A percentile compares a stretch with the other conserved stretches of the same genome.
phyloP scores from a whole-genome alignment of 441 rosid genomes.

The Macaranga tanarius region DNA sequence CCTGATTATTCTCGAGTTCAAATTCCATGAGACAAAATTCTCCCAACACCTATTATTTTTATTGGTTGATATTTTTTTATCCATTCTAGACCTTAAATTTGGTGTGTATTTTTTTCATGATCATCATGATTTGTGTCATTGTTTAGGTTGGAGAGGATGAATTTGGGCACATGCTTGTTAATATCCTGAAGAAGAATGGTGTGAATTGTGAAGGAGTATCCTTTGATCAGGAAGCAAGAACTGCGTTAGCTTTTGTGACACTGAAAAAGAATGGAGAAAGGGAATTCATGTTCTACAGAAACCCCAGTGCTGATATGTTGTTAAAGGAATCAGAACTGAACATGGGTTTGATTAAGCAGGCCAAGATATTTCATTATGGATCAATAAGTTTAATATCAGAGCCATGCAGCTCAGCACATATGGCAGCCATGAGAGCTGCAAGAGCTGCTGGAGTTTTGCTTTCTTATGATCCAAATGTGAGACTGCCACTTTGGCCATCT shows the following conservation, averaged over 20 bases:
- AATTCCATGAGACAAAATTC: no score
- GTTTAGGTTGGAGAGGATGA: slow-evolving; percentile 69
- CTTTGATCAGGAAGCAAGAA: slow-evolving; percentile 59
- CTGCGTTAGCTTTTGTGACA: slow-evolving; percentile 77
- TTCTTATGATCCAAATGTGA: slow-evolving; percentile 68
- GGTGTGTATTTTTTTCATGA: no score
- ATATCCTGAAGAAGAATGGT: slow-evolving; percentile 53
- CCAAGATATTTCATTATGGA: slow-evolving; percentile 70
- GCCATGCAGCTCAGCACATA: slow-evolving; percentile 66
- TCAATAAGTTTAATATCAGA: slow-evolving; percentile 73
- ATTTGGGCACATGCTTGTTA: slow-evolving; percentile 71
- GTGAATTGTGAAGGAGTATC: slow-evolving; percentile 59
- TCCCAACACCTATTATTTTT: no score
- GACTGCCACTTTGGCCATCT: slow-evolving; percentile 74
- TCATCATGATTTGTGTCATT: background rate
- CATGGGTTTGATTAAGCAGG: slow-evolving; percentile 48
- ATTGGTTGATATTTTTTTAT: no score
- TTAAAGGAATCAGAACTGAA: slow-evolving; percentile 63
- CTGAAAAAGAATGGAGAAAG: slow-evolving; percentile 62
- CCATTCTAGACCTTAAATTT: no score
- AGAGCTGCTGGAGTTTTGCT: slow-evolving; percentile 54
- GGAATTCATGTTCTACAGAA: slow-evolving; percentile 75
- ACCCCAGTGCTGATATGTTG: slow-evolving; percentile 82
- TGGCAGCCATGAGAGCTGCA: slow-evolving; percentile 75
- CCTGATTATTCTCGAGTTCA: no score